Evolutionary conservation across 2,329 filamentous ascomycete species (phyloP).

Genomic region (Fusarium heterosporum): DNA sequence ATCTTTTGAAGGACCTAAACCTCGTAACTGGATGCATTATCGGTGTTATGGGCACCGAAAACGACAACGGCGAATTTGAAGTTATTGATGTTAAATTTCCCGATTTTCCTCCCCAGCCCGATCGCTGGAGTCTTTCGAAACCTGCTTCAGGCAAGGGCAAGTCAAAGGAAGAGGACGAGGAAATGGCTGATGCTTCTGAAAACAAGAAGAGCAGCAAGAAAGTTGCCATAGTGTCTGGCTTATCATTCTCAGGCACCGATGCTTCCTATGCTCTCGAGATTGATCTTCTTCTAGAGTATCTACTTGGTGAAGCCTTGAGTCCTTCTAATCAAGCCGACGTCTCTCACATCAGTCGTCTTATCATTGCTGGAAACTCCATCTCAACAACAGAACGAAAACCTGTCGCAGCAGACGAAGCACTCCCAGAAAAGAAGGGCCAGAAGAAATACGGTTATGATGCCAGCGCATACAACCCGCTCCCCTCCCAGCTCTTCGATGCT

Average conservation of each 20-base stretch:
- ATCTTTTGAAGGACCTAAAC: slow-evolving; percentile 72
- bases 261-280: slow-evolving; percentile 78
- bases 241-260: slow-evolving; percentile 82
- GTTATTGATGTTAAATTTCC: slow-evolving; percentile 91
- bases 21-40: slow-evolving; percentile 94
- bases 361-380: slow-evolving; percentile 94
- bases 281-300: slow-evolving; percentile 84
- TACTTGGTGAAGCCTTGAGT: slow-evolving; percentile 83
- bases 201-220: slow-evolving; percentile 64
- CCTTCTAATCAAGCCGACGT: slow-evolving; percentile 68
- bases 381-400: slow-evolving; percentile 67
- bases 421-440: slow-evolving; percentile 59
- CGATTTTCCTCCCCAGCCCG: slow-evolving; percentile 84
- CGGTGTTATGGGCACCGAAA: slow-evolving; percentile 95
- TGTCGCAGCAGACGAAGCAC: slow-evolving; percentile 52
- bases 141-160: slow-evolving; percentile 52
- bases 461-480: slow-evolving; percentile 85
- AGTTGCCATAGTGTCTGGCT: slow-evolving; percentile 88
- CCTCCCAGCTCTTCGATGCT: slow-evolving; percentile 84
- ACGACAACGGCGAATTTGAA: slow-evolving; percentile 90
- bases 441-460: slow-evolving; percentile 98
- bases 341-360: slow-evolving; percentile 80
- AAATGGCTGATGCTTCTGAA: slow-evolving; percentile 66
- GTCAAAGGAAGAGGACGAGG: slow-evolving; percentile 59
- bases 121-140: slow-evolving; percentile 79